Evolutionary conservation across 495 filamentous ascomycete species (phyloP).

Genomic region (Jackrogersella minutella): DNA sequence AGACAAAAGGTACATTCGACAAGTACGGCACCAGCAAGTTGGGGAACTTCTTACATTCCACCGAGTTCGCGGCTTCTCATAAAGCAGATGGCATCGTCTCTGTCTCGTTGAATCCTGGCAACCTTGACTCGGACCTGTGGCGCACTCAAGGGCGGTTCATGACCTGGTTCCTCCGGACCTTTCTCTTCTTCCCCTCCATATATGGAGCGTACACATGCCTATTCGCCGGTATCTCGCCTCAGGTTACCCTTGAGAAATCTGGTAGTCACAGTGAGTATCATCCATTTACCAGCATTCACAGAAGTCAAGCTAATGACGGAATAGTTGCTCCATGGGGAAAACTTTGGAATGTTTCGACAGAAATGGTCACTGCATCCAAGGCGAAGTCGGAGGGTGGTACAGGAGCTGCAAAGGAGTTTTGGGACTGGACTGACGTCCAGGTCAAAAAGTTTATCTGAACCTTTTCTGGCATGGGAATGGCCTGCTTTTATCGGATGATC

Average conservation of each 20-base stretch:
- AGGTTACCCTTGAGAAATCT: constrained; percentile 44
- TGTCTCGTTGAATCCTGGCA: constrained; percentile 46
- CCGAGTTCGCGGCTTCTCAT: constrained; percentile 48
- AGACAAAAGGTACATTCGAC: constrained; percentile 1
- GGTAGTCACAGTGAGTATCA: constrained; percentile 24
- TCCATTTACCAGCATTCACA: constrained; percentile 16
- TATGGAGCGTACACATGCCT: constrained; percentile 56
- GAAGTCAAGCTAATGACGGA: constrained; percentile 3
- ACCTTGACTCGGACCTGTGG: constrained; percentile 41
- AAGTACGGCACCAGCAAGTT: constrained; percentile 53
- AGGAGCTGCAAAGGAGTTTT: constrained; percentile 49
- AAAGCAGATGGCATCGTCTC: constrained; percentile 43
- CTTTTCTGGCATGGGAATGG: neutral
- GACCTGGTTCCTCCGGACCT: constrained; percentile 12
- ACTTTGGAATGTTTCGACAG: constrained; percentile 37
- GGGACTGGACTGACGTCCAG: constrained; percentile 53
- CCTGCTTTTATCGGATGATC: neutral
- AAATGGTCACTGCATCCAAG: constrained; percentile 40
- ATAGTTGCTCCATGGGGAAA: constrained; percentile 50
- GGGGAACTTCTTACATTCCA: constrained; percentile 47
- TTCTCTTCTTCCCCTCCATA: constrained; percentile 28
- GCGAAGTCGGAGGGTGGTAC: constrained; percentile 46
- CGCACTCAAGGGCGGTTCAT: constrained; percentile 5
- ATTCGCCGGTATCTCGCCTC: constrained; percentile 51
- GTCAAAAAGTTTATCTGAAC: constrained; percentile 33